Evolutionary conservation across 257 asterid species (phyloP).

Genomic region (Solanum neorickii): DNA sequence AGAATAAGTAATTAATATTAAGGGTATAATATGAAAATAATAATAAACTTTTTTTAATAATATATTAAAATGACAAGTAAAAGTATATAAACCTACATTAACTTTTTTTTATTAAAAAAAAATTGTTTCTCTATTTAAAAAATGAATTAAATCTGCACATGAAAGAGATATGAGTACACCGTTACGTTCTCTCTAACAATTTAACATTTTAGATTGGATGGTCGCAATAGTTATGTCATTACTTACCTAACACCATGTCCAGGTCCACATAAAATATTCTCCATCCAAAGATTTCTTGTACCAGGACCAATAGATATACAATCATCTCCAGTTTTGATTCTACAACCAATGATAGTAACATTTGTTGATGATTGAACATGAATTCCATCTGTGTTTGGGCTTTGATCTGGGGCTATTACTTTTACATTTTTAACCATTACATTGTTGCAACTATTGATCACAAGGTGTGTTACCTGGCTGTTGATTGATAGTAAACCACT

Average conservation of each 20-base stretch:
- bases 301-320: slow-evolving; percentile 69
- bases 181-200: background rate
- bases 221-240: background rate
- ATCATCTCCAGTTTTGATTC: slow-evolving; percentile 50
- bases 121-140: background rate
- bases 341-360: slow-evolving; percentile 21
- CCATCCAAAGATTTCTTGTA: slow-evolving; percentile 48
- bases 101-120: no score
- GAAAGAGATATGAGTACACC: background rate
- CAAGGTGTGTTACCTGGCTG: slow-evolving; percentile 52
- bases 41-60: no score
- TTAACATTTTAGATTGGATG: background rate
- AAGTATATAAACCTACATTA: background rate
- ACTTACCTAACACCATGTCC: slow-evolving; percentile 66
- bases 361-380: slow-evolving; percentile 48
- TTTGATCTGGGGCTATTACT: slow-evolving; percentile 37
- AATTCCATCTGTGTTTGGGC: slow-evolving; percentile 66
- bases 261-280: slow-evolving; percentile 52
- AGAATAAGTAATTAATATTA: no score
- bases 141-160: background rate
- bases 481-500: slow-evolving; percentile 44
- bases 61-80: background rate
- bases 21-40: no score
- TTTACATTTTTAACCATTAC: slow-evolving; percentile 34
- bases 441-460: slow-evolving; percentile 53